Evolutionary conservation across 2,329 filamentous ascomycete species (phyloP).

Genomic region (Boeremia lycopersici): DNA sequence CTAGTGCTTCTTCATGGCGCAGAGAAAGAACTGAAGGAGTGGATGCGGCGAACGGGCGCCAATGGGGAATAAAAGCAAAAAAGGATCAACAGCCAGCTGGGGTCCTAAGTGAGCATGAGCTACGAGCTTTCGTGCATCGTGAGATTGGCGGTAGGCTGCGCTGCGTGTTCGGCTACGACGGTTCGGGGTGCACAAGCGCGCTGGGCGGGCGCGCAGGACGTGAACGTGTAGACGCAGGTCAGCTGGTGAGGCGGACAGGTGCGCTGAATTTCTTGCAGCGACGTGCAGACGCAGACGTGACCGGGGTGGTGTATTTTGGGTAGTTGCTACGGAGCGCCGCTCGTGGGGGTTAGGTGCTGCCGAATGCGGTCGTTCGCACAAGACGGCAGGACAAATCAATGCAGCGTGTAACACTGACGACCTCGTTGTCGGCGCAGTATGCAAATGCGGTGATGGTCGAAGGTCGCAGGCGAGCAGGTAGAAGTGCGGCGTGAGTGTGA

Average conservation of each 20-base stretch:
- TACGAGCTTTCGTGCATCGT: conserved; percentile 39
- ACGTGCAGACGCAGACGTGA: conserved; percentile 16
- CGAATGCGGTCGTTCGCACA: conserved; percentile 25
- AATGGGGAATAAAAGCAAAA: conserved; percentile 33
- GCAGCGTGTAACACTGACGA: conserved; percentile 13
- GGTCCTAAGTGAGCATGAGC: conserved; percentile 27
- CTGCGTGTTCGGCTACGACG: conserved; percentile 29
- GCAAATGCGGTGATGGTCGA: not conserved
- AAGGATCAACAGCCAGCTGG: conserved; percentile 38
- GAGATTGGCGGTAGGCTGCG: conserved; percentile 28
- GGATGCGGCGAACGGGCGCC: conserved; percentile 30
- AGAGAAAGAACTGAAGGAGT: conserved; percentile 23
- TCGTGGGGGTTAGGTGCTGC: conserved; percentile 18
- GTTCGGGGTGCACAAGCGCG: conserved; percentile 37
- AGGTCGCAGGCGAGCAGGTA: not conserved
- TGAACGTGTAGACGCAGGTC: conserved; percentile 25
- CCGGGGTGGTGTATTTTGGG: conserved; percentile 24
- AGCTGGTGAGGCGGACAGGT: conserved; percentile 28
- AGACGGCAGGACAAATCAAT: conserved; percentile 6
- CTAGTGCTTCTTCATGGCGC: conserved; percentile 39
- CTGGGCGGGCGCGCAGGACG: conserved; percentile 33
- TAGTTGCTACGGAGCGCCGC: conserved; percentile 29
- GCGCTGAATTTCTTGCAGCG: conserved; percentile 18
- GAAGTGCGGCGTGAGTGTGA: not conserved
- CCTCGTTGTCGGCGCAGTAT: not conserved